A percentile compares a stretch with the other conserved stretches of the same genome.
These are phyloP conservation scores for Leptoxyphium fumago DNA, from an alignment of 2,329 filamentous ascomycete genomes.

Conservation along the genomic window DNA sequence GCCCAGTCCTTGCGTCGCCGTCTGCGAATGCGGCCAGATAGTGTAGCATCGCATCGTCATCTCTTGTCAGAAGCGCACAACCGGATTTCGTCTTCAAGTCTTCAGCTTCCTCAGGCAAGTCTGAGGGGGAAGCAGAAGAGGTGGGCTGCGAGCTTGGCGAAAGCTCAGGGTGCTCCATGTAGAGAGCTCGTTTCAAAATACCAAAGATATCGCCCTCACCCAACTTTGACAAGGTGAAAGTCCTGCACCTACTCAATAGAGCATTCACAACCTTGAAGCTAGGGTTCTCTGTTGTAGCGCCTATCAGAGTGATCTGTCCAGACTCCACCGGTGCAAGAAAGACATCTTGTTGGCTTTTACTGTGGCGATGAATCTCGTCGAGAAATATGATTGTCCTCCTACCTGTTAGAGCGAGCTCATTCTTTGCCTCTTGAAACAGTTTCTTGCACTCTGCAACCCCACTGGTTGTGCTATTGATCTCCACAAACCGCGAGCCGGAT, in stretches of 20 bases:
- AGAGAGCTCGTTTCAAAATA: conserved; percentile 65
- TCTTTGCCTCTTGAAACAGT: conserved; percentile 70
- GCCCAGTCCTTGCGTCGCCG: conserved; percentile 80
- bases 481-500: conserved; percentile 74
- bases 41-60: conserved; percentile 47
- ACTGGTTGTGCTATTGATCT: conserved; percentile 85
- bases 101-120: neutral
- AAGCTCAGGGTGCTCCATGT: conserved; percentile 35
- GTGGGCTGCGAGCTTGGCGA: conserved; percentile 17
- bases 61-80: conserved; percentile 46
- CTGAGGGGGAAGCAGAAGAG: conserved; percentile 6
- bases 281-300: conserved; percentile 93
- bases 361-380: conserved; percentile 90
- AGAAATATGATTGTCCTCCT: conserved; percentile 93
- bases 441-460: conserved; percentile 87
- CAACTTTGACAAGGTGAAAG: conserved; percentile 72
- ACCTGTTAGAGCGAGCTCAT: conserved; percentile 66
- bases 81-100: conserved; percentile 18
- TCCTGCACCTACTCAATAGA: conserved; percentile 75
- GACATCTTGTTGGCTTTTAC: conserved; percentile 84
- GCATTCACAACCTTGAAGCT: conserved; percentile 86
- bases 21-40: conserved; percentile 82
- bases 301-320: conserved; percentile 80
- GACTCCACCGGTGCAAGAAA: conserved; percentile 86
- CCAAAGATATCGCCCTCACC: conserved; percentile 53